phyloP scores from a whole-genome alignment of 2,329 filamentous ascomycete genomes.

The Sclerotinia minor region DNA sequence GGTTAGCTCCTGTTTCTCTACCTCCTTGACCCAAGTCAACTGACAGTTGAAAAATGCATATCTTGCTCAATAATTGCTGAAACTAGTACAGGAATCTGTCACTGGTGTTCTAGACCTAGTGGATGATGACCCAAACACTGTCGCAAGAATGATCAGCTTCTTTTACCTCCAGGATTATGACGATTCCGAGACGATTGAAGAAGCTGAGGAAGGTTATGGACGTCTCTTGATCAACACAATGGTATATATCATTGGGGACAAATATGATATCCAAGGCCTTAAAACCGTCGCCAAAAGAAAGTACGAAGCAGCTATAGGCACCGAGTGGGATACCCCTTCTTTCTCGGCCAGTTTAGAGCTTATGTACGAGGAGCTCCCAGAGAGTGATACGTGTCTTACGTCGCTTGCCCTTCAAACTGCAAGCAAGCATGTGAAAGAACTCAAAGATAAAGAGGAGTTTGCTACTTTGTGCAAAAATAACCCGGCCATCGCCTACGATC shows the following conservation, averaged over 20 bases:
- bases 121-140: constrained; percentile 22
- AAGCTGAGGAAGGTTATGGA: neutral
- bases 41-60: neutral
- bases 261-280: constrained; percentile 25
- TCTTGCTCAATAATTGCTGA: neutral
- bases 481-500: constrained; percentile 19
- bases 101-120: constrained; percentile 15
- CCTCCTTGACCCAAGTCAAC: neutral
- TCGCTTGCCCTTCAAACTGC: constrained; percentile 14
- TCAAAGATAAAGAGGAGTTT: constrained; percentile 18
- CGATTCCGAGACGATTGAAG: neutral
- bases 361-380: constrained; percentile 20
- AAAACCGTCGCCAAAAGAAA: constrained; percentile 22
- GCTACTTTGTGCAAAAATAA: constrained; percentile 10
- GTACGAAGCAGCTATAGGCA: constrained; percentile 7
- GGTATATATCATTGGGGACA: constrained; percentile 27
- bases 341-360: constrained; percentile 9
- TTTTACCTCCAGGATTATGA: constrained; percentile 54
- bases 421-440: neutral
- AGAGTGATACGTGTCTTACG: constrained; percentile 18
- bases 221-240: constrained; percentile 17
- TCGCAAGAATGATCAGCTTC: constrained; percentile 30
- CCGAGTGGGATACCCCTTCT: constrained; percentile 10
- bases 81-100: constrained; percentile 15
- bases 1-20: constrained; percentile 22